Conservation (phyloP, 495 filamentous ascomycete genomes). For the Thozetella sp. region DNA sequence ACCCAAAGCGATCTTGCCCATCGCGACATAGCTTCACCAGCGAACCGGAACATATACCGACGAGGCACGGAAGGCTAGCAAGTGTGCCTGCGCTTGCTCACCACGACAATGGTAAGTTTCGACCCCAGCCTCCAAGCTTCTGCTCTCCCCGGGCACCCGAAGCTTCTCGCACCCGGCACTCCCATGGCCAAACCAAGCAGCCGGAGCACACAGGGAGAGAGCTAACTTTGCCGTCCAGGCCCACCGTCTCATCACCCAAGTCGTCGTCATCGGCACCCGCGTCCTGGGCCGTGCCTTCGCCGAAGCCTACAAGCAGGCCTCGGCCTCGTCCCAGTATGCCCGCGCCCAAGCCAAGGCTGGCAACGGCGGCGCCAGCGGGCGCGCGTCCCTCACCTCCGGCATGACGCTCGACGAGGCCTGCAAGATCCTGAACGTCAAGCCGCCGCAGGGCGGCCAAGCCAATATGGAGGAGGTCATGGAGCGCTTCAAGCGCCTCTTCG, state of each 20-base stretch:
- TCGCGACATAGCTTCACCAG: conserved; percentile 9
- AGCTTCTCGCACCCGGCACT: neutral
- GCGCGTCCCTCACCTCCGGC: conserved; percentile 60
- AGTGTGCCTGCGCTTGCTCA: conserved; percentile 14
- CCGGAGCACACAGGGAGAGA: conserved; percentile 1
- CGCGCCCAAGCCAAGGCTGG: conserved; percentile 59
- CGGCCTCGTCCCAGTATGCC: conserved; percentile 81
- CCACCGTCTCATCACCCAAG: conserved; percentile 91
- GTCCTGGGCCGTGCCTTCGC: conserved; percentile 91
- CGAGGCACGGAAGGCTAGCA: conserved; percentile 12
- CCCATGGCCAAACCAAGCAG: neutral
- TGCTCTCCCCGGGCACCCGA: neutral
- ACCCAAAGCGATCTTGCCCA: neutral
- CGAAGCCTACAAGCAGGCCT: conserved; percentile 89
- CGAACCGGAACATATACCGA: conserved; percentile 1
- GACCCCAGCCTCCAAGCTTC: neutral
- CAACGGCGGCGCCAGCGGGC: conserved; percentile 35
- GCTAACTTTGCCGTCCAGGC: conserved; percentile 57
- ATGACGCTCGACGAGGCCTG: conserved; percentile 95
- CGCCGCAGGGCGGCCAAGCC: conserved; percentile 74
- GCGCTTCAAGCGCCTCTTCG: conserved; percentile 93
- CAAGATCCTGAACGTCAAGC: conserved; percentile 96
- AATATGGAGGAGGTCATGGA: conserved; percentile 77
- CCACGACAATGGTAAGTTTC: neutral
- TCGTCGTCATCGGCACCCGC: conserved; percentile 84